These are phyloP conservation scores for Leishmania amazonensis DNA, from an alignment of 208 protist species.

Conservation along the genomic window DNA sequence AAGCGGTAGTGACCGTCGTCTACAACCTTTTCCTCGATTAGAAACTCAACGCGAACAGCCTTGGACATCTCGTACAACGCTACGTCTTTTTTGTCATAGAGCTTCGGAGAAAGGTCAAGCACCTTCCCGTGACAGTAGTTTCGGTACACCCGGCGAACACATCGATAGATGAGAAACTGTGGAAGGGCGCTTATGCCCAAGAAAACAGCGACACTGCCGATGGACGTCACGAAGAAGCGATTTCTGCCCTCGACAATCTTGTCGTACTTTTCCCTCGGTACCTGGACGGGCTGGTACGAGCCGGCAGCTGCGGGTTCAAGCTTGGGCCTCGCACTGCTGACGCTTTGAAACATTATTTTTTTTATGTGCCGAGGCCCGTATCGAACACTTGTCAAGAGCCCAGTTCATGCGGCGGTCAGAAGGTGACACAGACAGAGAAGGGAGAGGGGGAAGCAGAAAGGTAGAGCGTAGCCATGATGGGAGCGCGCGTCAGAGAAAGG, in stretches of 20 bases:
- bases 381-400: not conserved
- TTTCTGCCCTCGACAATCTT: slow-evolving; percentile 69
- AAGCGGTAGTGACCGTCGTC: slow-evolving; percentile 73
- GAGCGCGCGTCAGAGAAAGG: not conserved
- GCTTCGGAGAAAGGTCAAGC: slow-evolving; percentile 81
- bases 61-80: slow-evolving; percentile 76
- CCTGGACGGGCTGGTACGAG: slow-evolving; percentile 47
- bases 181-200: slow-evolving; percentile 50
- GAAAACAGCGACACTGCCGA: slow-evolving; percentile 43
- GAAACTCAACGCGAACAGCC: slow-evolving; percentile 73
- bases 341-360: slow-evolving; percentile 17
- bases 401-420: not conserved
- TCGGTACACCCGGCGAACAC: slow-evolving; percentile 46
- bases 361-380: too few relatives aligned
- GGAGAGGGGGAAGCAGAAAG: not conserved
- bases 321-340: slow-evolving; percentile 12
- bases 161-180: slow-evolving; percentile 62
- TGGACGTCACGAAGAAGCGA: slow-evolving; percentile 60
- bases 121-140: slow-evolving; percentile 64
- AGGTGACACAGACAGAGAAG: not conserved
- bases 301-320: slow-evolving; percentile 19
- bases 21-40: slow-evolving; percentile 66
- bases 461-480: not conserved
- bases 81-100: slow-evolving; percentile 72
- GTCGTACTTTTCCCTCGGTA: slow-evolving; percentile 81